phyloP scores from a whole-genome alignment of 176 grass and related monocot genomes.

The Themeda triandra region DNA sequence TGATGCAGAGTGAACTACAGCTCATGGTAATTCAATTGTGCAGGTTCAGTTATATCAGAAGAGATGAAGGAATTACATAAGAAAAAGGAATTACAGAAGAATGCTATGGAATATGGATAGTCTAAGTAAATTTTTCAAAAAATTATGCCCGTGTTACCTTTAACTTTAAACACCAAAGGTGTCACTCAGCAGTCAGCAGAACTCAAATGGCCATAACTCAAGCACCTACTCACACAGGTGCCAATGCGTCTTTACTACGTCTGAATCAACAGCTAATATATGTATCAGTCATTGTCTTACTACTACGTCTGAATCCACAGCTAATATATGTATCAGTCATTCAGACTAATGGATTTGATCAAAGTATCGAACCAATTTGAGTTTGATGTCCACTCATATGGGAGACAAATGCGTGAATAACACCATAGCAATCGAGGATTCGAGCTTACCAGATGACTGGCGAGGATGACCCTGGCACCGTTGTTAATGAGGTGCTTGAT shows the following conservation, averaged over 20 bases:
- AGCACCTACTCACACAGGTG: not conserved
- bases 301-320: not conserved
- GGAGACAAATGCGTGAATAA: not conserved
- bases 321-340: not conserved
- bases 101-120: not conserved
- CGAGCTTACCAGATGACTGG: constrained; percentile 45
- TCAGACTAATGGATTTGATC: not conserved
- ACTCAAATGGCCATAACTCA: not conserved
- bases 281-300: not conserved
- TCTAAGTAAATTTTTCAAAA: not conserved
- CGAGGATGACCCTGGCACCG: constrained; percentile 41
- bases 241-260: not conserved
- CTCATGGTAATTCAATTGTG: not conserved
- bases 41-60: not conserved
- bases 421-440: no score
- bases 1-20: not conserved
- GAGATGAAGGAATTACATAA: not conserved
- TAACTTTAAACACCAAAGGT: not conserved
- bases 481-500: constrained; percentile 40
- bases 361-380: not conserved
- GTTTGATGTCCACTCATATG: not conserved
- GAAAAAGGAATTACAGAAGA: not conserved
- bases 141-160: not conserved
- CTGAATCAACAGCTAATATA: not conserved
- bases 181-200: not conserved